Evolutionary conservation across 2,329 filamentous ascomycete genomes (phyloP), one percentile per base, ranked within the genome.

Genomic region (Cytospora chrysosperma): DNA sequence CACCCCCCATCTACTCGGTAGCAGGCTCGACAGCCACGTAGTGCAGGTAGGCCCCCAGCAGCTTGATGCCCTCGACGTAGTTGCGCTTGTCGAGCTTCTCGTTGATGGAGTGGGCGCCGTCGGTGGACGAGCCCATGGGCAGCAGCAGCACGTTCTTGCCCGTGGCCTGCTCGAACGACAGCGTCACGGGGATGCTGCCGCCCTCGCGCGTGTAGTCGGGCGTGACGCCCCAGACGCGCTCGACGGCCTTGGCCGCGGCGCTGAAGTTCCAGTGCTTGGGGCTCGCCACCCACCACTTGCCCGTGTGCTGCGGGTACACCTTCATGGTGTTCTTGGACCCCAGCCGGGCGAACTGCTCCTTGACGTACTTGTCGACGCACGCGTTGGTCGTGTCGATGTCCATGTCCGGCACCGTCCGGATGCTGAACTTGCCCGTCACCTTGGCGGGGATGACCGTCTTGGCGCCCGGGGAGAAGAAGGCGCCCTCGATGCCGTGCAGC

Each of bases 191-290:
- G 71, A 99, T 99, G 78, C 92, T 96, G 78, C 95, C 95, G 77
- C 95, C 95, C 81, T 99, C 95, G 67, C 95, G 87, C 49, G 95
- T 99, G 78, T 97, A 90, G 79, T 99, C 95, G 28, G 95, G 95
- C 81, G 93, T 85, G 61, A 97, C 90, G 60, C 91, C 91, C 86
- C 93, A 99, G 43, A 99, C 95, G 68, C 92, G 87, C 82, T 98
- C 90, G 37, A 95, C 93, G n/a, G 95, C 95, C 85, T 97, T 98
- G 73, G 89, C 87, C 17, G 95, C 95, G 28, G 94, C 94, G 32
- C 88, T 86, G 80, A 98, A 99, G 84, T 99, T 99, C 93, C 95
- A 98, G 84, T 99, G 94, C 80, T 96, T 95, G 32, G 95, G 94
- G 74, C 90, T 93, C 54, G 96, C 93, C 55, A 96, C 93, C 95